Base-by-base conservation (phyloP, 2,329 filamentous ascomycete species). In the Fusarium newnesense region DNA sequence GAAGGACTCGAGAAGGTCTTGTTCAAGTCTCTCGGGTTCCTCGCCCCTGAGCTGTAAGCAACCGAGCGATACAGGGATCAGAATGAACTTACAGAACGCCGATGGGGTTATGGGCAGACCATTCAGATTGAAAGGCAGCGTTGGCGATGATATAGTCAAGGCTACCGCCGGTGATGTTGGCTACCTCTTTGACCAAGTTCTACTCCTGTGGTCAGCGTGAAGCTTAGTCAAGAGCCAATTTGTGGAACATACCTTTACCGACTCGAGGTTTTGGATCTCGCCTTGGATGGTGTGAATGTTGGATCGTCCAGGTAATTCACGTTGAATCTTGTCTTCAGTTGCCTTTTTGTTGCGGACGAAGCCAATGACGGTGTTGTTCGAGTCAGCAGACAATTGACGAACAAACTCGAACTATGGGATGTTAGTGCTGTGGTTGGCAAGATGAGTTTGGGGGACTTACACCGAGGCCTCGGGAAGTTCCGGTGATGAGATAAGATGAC, bases 101-200 rank as follows among this genome's bases (percentile, higher is more conserved):
- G 2, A 76, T 40, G 4, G 75, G 56, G n/a, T 58, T 56, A 9
- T 71, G 72, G 7, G 67, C 74, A 34, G 81, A 80, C 30, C 73
- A 79, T 0, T 72, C 21, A 3, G 80, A 70, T 18, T 84, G 67
- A 9, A 79, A 73, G 5, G 76, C 87, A 2, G 81, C 88, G 58
- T 90, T 90, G 58, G 83, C 84, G 34, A 90, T 85, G 10, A 90
- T 75, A 67, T 86, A 86, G 76, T 90, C 88, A 10, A 90, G 69
- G 54, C 78, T 76, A 18, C 82, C 81, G 7, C 80, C 79, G 0
- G 81, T 82, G n/a, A 83, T 80, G n/a, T 77, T 74, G 19, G 62
- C 46, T 2, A 60, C 66, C 30, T 67, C 52, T 86, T 74, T 2
- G 79, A 82, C 49, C 4, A 67, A 47, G 9, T 50, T 52, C 75